Evolutionary conservation across 1,139 yeast genomes (phyloP).

Genomic region (Geotrichum candidum): DNA sequence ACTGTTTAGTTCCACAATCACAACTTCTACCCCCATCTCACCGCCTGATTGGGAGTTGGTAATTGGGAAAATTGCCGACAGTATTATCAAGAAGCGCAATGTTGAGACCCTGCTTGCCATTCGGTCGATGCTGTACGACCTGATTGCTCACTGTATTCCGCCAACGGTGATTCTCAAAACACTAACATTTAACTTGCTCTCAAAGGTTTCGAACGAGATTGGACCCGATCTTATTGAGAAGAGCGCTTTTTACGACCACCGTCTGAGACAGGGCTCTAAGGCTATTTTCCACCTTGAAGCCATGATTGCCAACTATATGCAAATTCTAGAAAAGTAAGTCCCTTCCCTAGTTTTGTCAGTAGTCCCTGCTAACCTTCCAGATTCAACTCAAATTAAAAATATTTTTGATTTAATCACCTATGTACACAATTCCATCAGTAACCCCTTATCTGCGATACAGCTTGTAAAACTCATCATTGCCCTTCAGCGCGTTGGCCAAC

Average conservation of each 20-base stretch:
- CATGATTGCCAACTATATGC: conserved; percentile 83
- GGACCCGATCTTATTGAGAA: conserved; percentile 54
- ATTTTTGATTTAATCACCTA: not conserved
- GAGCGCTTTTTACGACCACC: conserved; percentile 77
- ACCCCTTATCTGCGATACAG: conserved; percentile 25
- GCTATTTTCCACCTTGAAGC: conserved; percentile 95
- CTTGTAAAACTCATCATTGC: conserved; percentile 33
- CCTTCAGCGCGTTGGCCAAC: conserved; percentile 35
- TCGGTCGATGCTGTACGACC: conserved; percentile 73
- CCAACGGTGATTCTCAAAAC: conserved; percentile 69
- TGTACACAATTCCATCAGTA: conserved; percentile 3
- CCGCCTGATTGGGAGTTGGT: conserved; percentile 87
- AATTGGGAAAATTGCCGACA: conserved; percentile 56
- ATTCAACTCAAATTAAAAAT: not conserved
- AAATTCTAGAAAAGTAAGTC: conserved; percentile 40
- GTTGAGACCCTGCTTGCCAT: conserved; percentile 62
- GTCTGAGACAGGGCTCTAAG: conserved; percentile 79
- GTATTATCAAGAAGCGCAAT: conserved; percentile 53
- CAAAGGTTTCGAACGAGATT: conserved; percentile 37
- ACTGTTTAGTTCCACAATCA: conserved; percentile 17
- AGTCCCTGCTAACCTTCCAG: not conserved
- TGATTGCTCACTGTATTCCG: conserved; percentile 90
- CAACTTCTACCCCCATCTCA: conserved; percentile 39
- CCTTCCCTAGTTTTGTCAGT: not conserved
- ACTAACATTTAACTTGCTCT: conserved; percentile 53